phyloP scores from a whole-genome alignment of 2,329 filamentous ascomycete genomes.

The Cryphonectria naterciae region DNA sequence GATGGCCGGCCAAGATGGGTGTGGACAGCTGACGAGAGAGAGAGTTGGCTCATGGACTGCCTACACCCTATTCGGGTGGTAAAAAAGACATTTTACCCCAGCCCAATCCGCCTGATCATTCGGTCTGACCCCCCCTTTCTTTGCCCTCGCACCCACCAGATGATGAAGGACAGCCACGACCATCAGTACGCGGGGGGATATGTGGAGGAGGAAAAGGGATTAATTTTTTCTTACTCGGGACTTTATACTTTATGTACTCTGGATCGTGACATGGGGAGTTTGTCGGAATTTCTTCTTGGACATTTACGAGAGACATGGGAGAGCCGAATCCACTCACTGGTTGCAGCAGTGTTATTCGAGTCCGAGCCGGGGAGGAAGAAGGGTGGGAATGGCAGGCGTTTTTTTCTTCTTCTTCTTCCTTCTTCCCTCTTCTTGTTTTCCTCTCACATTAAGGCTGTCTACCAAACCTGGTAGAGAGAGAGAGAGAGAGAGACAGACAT shows the following conservation, averaged over 20 bases:
- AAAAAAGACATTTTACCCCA: neutral
- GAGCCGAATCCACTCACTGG: neutral
- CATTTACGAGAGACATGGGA: neutral
- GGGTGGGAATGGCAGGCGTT: neutral
- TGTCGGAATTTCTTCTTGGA: neutral
- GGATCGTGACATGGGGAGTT: neutral
- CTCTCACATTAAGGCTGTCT: neutral
- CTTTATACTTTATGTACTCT: neutral
- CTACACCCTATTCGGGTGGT: neutral
- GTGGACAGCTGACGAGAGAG: neutral
- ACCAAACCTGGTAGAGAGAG: neutral
- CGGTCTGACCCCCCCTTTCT: neutral
- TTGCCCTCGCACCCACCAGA: neutral
- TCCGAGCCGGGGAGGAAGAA: neutral
- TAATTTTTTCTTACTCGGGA: neutral
- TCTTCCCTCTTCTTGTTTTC: neutral
- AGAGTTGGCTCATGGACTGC: neutral
- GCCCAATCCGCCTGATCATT: constrained; percentile 6
- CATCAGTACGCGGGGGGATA: neutral
- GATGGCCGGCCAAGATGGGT: neutral
- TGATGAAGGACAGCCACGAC: neutral
- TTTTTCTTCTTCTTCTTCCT: neutral
- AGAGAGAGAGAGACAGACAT: too few species aligned
- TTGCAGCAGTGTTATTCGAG: neutral
- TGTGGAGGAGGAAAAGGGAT: neutral